These are phyloP conservation scores for Salix purpurea DNA, from an alignment of 345 rosid species.

Conservation along the genomic window DNA sequence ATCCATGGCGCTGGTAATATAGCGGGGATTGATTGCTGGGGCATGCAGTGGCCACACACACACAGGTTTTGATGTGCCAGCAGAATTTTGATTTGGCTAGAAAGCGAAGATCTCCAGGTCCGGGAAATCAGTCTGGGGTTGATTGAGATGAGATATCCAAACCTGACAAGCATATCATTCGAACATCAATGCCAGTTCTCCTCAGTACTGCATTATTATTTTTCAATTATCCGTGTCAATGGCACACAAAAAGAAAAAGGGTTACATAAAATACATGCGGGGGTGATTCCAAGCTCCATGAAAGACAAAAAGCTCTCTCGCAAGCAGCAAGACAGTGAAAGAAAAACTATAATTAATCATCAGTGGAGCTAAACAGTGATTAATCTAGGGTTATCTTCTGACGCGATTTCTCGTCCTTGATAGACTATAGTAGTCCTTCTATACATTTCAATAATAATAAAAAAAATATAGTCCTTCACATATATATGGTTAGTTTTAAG, in stretches of 20 bases:
- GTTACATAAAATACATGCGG: not conserved
- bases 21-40: not conserved
- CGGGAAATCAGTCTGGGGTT: conserved; percentile 11
- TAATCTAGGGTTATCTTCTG: too few species aligned
- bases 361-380: too few species aligned
- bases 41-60: not conserved
- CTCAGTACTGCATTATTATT: not conserved
- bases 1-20: not conserved
- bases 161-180: not conserved
- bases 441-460: too few species aligned
- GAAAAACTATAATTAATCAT: too few species aligned
- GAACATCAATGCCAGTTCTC: not conserved
- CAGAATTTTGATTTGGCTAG: conserved; percentile 4
- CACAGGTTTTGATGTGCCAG: not conserved
- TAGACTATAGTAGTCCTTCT: too few species aligned
- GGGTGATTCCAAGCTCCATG: too few species aligned
- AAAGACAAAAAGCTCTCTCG: too few species aligned
- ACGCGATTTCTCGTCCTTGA: too few species aligned
- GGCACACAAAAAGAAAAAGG: not conserved
- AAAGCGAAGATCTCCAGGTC: conserved; percentile 6
- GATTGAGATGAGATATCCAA: conserved; percentile 4
- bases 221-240: not conserved
- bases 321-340: too few species aligned
- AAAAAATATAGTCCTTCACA: too few species aligned
- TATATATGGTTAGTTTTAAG: too few species aligned